Percentiles rank a stretch among this genome's conserved stretches.
Conservation (phyloP, 2,329 filamentous ascomycete genomes). For the Ceratocystis papillata region DNA sequence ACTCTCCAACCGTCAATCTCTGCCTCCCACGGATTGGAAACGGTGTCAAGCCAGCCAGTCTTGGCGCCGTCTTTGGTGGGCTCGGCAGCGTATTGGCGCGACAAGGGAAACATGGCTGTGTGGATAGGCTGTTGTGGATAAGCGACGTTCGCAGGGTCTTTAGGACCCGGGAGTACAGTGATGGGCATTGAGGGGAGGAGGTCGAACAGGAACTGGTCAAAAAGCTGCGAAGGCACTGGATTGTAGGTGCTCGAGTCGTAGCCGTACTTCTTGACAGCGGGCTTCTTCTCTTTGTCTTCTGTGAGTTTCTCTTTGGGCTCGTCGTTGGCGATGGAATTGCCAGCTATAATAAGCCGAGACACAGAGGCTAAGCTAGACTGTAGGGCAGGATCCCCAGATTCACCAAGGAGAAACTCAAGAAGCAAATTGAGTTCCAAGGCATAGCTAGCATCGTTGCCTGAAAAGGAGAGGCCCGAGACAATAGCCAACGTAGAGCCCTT, state of each 20-base stretch:
- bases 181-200: slow-evolving; percentile 79
- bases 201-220: slow-evolving; percentile 72
- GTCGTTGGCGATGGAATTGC: slow-evolving; percentile 70
- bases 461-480: slow-evolving; percentile 78
- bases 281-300: slow-evolving; percentile 35
- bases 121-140: slow-evolving; percentile 92
- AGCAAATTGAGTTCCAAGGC: slow-evolving; percentile 66
- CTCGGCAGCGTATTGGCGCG: slow-evolving; percentile 54
- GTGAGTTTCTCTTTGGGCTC: slow-evolving; percentile 33
- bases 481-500: slow-evolving; percentile 55
- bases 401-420: slow-evolving; percentile 78
- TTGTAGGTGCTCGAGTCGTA: slow-evolving; percentile 89
- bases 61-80: slow-evolving; percentile 29
- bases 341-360: slow-evolving; percentile 77
- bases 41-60: slow-evolving; percentile 68
- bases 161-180: slow-evolving; percentile 72
- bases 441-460: slow-evolving; percentile 59
- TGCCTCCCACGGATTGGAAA: slow-evolving; percentile 88
- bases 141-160: slow-evolving; percentile 79
- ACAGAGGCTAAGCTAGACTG: slow-evolving; percentile 57
- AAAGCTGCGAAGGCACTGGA: slow-evolving; percentile 65
- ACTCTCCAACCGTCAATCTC: slow-evolving; percentile 84
- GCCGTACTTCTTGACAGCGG: slow-evolving; percentile 68
- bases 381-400: slow-evolving; percentile 51
- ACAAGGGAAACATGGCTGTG: slow-evolving; percentile 73